phyloP scores from a whole-genome alignment of 2,329 filamentous ascomycete genomes.

The Trichoderma sp. region DNA sequence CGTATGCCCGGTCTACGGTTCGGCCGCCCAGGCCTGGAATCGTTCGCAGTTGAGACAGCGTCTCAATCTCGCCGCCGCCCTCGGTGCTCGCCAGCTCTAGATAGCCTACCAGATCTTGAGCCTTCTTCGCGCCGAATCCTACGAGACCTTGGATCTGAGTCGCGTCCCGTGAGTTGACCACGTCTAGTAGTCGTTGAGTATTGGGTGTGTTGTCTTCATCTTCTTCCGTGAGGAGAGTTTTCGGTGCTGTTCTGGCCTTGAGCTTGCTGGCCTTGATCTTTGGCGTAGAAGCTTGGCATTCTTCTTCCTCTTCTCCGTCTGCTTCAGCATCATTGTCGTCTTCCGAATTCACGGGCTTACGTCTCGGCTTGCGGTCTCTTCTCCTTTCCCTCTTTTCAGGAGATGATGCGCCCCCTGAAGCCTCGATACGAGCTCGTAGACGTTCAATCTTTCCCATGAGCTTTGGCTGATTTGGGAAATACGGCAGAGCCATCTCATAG shows the following conservation, averaged over 20 bases:
- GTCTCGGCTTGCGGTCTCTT: constrained; percentile 27
- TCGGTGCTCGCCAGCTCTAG: constrained; percentile 49
- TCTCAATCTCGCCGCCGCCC: constrained; percentile 47
- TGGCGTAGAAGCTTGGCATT: constrained; percentile 29
- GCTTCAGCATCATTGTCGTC: constrained; percentile 29
- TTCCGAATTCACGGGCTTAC: constrained; percentile 28
- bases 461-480: constrained; percentile 84
- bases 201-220: constrained; percentile 53
- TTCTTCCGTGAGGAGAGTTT: constrained; percentile 38
- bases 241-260: constrained; percentile 35
- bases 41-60: constrained; percentile 52
- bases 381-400: constrained; percentile 29
- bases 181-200: constrained; percentile 63
- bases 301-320: constrained; percentile 35
- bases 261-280: constrained; percentile 37
- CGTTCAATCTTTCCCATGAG: constrained; percentile 69
- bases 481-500: constrained; percentile 82
- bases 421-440: constrained; percentile 55
- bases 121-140: constrained; percentile 73
- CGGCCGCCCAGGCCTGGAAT: constrained; percentile 60
- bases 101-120: constrained; percentile 59
- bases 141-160: constrained; percentile 65
- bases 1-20: constrained; percentile 58
- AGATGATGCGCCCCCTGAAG: constrained; percentile 27
- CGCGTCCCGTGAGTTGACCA: constrained; percentile 73